Conservation (phyloP, 208 protist species). For the Zelonia costaricensis region DNA sequence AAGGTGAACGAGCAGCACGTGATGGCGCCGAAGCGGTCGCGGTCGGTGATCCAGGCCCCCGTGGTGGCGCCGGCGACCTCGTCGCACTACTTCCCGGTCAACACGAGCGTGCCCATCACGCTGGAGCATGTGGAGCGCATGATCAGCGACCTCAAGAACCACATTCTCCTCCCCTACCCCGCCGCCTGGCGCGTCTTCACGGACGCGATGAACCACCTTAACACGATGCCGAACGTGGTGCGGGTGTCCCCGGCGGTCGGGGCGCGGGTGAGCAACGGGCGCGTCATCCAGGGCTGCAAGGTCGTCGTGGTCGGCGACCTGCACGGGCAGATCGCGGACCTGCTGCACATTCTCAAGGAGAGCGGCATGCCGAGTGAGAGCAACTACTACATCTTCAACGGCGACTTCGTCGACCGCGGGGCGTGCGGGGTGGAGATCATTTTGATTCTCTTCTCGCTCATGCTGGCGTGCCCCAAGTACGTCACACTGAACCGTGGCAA, state of each 20-base stretch:
- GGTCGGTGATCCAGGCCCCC: constrained; percentile 63
- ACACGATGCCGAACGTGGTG: constrained; percentile 85
- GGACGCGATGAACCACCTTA: constrained; percentile 83
- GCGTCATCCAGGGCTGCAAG: constrained; percentile 78
- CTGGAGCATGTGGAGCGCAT: constrained; percentile 68
- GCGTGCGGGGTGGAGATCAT: constrained; percentile 97
- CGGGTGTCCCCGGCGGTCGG: constrained; percentile 67
- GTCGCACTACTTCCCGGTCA: constrained; percentile 80
- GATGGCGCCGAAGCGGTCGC: constrained; percentile 69
- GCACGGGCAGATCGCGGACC: constrained; percentile 85
- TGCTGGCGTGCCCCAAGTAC: constrained; percentile 92
- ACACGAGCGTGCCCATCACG: constrained; percentile 58
- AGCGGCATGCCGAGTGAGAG: constrained; percentile 78
- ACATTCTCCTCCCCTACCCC: constrained; percentile 76
- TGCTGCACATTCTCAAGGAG: constrained; percentile 86
- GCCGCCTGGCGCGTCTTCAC: constrained; percentile 85
- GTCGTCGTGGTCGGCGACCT: constrained; percentile 89
- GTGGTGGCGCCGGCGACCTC: constrained; percentile 70
- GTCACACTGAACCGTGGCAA: constrained; percentile 96
- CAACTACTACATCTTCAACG: constrained; percentile 92
- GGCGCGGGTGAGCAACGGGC: constrained; percentile 69
- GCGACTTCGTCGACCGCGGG: constrained; percentile 98
- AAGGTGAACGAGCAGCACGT: constrained; percentile 78
- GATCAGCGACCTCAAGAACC: constrained; percentile 71
- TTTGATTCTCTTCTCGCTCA: constrained; percentile 95